Evolutionary conservation across 106 monocot species (phyloP), one percentile per base, ranked within the genome.

Genomic region (Posidonia australis): DNA sequence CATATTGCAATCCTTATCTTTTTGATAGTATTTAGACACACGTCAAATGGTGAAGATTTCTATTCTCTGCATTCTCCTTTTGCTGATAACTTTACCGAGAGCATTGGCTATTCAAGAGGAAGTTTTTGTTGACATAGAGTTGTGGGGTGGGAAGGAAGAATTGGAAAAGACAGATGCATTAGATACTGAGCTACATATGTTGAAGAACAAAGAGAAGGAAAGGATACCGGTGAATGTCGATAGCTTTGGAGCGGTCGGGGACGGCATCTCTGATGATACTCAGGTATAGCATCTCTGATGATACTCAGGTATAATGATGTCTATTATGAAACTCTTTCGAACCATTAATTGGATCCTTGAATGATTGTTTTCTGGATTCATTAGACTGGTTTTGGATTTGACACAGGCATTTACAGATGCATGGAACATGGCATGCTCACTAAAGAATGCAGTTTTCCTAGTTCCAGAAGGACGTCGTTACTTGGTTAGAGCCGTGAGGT

Each of bases 191-290:
- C 29, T 24, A 18, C 14, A 6, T 24, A 60, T 29, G 47, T 65
- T 56, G 76, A 73, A 61, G 23, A 79, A 65, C 27, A 25, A 75
- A 26, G 69, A 52, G 36, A 25, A 55, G 29, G 71, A 68, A 18
- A 85, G 85, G 69, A 69, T 72, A 41, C 81, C 81, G 0, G 88
- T 93, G 31, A 98, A 91, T 29, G 96, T 98, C 1, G 82, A 90
- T 13, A 83, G 74, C 79, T 91, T 90, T 56, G 90, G 87, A 2
- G 96, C 96, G n/a, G 82, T 85, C 22, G 96, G 96, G 10, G 90
- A 98, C 64, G 90, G 96, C 7, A 23, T 76, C 64, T 42, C 90
- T 22, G 90, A 98, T 73, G 96, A 98, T 43, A 90, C 96, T n/a
- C 76, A 77, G 86, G 96, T 98, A 19, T 24, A 10, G n/a, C n/a